Evolutionary conservation across 2,329 filamentous ascomycete genomes (phyloP).

Genomic region (Aureobasidium sp.): DNA sequence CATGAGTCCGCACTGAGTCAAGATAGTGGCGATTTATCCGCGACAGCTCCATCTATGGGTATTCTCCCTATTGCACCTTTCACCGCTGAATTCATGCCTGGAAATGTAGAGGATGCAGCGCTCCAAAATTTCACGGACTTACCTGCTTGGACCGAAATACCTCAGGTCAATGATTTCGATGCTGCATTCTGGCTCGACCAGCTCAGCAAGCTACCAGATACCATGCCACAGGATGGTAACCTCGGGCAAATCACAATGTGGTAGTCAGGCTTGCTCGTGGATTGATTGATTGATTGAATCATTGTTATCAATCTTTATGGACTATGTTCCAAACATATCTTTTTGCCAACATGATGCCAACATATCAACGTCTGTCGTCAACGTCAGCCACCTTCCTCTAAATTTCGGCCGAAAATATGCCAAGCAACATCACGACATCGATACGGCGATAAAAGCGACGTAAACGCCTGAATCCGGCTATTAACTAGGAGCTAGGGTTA

Average conservation of each 20-base stretch:
- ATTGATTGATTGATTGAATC: not conserved
- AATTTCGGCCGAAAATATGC: constrained; percentile 8
- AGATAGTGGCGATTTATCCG: not conserved
- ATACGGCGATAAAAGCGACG: not conserved
- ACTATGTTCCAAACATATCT: not conserved
- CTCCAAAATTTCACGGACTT: not conserved
- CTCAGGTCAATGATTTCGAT: not conserved
- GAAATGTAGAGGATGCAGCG: not conserved
- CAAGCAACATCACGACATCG: not conserved
- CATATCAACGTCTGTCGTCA: not conserved
- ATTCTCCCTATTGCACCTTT: not conserved
- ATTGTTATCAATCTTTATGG: not conserved
- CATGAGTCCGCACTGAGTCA: not conserved
- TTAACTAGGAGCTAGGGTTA: not conserved
- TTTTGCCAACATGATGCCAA: not conserved
- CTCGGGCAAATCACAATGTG: not conserved
- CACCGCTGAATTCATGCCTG: not conserved
- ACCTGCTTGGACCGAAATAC: not conserved
- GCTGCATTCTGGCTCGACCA: not conserved
- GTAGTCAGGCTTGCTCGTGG: not conserved
- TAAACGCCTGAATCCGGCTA: not conserved
- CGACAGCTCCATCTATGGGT: not conserved
- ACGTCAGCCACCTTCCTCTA: not conserved
- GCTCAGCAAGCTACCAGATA: not conserved
- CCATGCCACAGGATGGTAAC: not conserved